Conservation (phyloP, 805 yeast species). For the Vanderwaltozyma yarrowii region DNA sequence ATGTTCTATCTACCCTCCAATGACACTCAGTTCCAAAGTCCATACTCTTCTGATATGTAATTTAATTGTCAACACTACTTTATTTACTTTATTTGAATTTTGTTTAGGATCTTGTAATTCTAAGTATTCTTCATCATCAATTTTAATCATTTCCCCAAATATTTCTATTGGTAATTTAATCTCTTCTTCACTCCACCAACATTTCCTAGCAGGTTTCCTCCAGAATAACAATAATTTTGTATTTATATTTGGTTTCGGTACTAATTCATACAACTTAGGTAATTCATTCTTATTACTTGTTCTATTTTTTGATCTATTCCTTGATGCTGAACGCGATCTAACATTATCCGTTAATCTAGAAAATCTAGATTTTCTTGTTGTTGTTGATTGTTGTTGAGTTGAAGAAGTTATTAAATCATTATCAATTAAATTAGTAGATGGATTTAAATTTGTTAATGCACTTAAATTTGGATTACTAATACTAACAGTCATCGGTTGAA, state of each 20-base stretch:
- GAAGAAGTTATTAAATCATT: neutral
- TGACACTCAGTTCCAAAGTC: constrained; percentile 84
- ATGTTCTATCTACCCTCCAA: constrained; percentile 51
- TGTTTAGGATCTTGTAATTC: neutral
- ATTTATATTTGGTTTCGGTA: constrained; percentile 28
- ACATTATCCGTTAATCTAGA: constrained; percentile 52
- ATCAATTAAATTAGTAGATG: too few species aligned
- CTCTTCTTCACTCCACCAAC: constrained; percentile 82
- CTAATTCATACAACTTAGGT: constrained; percentile 17
- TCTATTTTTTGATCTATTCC: constrained; percentile 27
- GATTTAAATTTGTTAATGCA: neutral
- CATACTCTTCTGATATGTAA: constrained; percentile 90
- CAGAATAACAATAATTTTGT: constrained; percentile 72
- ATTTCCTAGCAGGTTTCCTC: constrained; percentile 94
- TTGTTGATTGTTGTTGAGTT: too few species aligned
- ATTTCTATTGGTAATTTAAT: constrained; percentile 32
- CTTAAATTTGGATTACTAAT: neutral
- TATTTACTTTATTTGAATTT: neutral
- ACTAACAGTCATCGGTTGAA: neutral
- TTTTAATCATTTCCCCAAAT: constrained; percentile 7
- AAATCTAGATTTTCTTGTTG: constrained; percentile 40
- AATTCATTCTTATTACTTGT: constrained; percentile 25
- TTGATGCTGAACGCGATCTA: constrained; percentile 49
- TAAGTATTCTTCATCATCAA: neutral
- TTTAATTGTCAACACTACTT: constrained; percentile 35